Conservation (phyloP, 805 yeast genomes). For the Sugiyamaella americana region DNA sequence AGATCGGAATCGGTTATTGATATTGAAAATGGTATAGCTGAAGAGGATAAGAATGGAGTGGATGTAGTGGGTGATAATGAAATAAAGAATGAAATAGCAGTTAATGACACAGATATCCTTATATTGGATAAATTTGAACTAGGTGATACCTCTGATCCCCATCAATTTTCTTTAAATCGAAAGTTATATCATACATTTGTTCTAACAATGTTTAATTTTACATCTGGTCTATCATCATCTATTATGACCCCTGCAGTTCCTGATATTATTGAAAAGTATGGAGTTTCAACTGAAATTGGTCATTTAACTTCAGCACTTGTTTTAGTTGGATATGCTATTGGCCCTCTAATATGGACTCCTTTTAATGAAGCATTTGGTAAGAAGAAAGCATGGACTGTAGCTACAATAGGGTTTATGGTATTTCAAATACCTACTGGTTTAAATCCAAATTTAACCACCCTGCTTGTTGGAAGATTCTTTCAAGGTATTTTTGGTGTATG, state of each 20-base stretch:
- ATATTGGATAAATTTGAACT: slow-evolving; percentile 2
- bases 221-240: slow-evolving; percentile 4
- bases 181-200: slow-evolving; percentile 7
- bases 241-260: slow-evolving; percentile 2
- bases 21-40: no score
- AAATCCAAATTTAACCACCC: slow-evolving; percentile 1
- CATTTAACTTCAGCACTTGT: slow-evolving; percentile 43
- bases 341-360: background rate
- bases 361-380: background rate
- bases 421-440: background rate
- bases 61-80: no score
- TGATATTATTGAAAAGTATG: background rate
- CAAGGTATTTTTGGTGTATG: slow-evolving; percentile 31
- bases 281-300: slow-evolving; percentile 4
- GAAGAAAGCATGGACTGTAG: background rate
- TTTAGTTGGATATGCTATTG: background rate
- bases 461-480: background rate
- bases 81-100: no score
- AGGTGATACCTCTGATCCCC: slow-evolving; percentile 3
- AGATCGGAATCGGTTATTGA: no score
- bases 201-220: slow-evolving; percentile 4
- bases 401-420: background rate
- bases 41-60: no score
- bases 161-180: slow-evolving; percentile 1
- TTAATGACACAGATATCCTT: no score